A percentile compares a stretch with the other conserved stretches of the same genome.
These are phyloP conservation scores for Pichia sporocuriosa DNA, from an alignment of 805 yeast genomes.

Conservation along the genomic window DNA sequence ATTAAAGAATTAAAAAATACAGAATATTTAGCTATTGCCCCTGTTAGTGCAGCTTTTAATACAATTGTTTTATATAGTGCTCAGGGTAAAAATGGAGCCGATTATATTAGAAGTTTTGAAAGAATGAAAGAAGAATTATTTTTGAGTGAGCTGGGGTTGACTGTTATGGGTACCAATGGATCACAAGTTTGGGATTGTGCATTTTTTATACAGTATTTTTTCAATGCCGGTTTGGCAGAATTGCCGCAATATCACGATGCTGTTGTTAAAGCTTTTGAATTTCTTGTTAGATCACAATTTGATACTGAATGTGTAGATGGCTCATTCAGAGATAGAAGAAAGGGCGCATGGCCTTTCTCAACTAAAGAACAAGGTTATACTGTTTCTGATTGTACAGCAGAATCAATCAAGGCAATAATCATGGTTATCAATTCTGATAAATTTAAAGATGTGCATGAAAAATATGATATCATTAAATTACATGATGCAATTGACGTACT, in stretches of 20 bases:
- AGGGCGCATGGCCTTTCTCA: constrained; percentile 95
- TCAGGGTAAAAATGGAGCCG: constrained; percentile 62
- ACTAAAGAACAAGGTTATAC: constrained; percentile 95
- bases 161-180: constrained; percentile 96
- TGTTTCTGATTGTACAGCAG: constrained; percentile 96
- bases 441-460: constrained; percentile 34
- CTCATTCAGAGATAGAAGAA: constrained; percentile 73
- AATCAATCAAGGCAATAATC: constrained; percentile 84
- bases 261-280: constrained; percentile 60
- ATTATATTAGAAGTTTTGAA: constrained; percentile 46
- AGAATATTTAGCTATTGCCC: constrained; percentile 81
- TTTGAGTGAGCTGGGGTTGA: constrained; percentile 85
- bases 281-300: constrained; percentile 78
- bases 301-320: constrained; percentile 71
- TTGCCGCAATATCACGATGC: constrained; percentile 56
- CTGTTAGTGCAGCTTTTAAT: constrained; percentile 83
- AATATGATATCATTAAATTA: constrained; percentile 47
- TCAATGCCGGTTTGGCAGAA: constrained; percentile 73
- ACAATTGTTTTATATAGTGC: constrained; percentile 62
- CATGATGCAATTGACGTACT: constrained; percentile 71
- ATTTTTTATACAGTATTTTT: constrained; percentile 77
- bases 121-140: constrained; percentile 73
- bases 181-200: constrained; percentile 97
- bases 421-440: constrained; percentile 73
- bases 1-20: constrained; percentile 74